These are phyloP conservation scores for Leccinum variabile DNA, from an alignment of 1,284 basidiomycete species.

Conservation along the genomic window DNA sequence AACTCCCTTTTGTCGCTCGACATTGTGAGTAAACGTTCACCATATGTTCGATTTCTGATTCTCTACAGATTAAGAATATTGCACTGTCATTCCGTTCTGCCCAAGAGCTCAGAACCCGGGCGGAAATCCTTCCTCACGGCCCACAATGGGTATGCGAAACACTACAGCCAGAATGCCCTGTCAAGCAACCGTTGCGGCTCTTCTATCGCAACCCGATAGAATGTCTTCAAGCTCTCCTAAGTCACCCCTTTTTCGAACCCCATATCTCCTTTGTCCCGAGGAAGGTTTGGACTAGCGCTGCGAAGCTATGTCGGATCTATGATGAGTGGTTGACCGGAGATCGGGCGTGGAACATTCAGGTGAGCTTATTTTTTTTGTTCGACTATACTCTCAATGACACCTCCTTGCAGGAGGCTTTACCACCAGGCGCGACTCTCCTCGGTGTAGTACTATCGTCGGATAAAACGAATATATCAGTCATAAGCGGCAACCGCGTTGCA, in stretches of 20 bases:
- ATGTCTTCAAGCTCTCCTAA: not conserved
- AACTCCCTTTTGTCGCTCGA: not conserved
- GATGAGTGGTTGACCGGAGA: no score
- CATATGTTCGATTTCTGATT: not conserved
- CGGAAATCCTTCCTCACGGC: not conserved
- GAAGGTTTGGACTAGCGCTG: conserved; percentile 7
- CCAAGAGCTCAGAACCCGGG: not conserved
- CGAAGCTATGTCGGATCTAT: conserved; percentile 3
- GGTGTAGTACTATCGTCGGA: not conserved
- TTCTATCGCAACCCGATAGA: not conserved
- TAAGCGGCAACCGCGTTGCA: no score
- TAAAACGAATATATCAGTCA: no score
- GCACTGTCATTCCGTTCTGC: not conserved
- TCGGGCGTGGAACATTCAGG: conserved; percentile 4
- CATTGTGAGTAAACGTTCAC: not conserved
- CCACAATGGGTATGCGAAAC: not conserved
- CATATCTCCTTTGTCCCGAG: conserved; percentile 7
- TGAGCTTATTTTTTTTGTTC: not conserved
- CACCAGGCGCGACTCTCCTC: not conserved
- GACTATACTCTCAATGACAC: not conserved
- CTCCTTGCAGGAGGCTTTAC: not conserved
- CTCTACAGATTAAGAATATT: not conserved
- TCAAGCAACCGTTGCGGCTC: not conserved
- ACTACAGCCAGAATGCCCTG: not conserved
- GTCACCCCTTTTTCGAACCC: not conserved